phyloP scores from a whole-genome alignment of 78 protist species.

The Polysphondylium violaceum region DNA sequence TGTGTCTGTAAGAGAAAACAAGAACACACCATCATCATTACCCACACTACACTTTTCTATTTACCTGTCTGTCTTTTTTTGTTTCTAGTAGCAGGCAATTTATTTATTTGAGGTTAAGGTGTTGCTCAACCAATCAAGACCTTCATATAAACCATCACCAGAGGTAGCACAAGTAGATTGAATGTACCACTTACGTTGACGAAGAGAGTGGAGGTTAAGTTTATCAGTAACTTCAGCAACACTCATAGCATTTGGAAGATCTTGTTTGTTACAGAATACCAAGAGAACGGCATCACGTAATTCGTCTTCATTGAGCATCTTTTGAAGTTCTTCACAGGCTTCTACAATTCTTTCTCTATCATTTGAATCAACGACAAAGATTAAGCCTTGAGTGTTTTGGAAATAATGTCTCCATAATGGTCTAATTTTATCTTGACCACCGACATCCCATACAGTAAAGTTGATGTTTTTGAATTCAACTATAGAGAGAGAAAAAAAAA shows the following conservation, averaged over 20 bases:
- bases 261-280: conserved; percentile 94
- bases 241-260: conserved; percentile 97
- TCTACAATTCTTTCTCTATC: conserved; percentile 93
- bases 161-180: conserved; percentile 95
- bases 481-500: neutral
- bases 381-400: conserved; percentile 94
- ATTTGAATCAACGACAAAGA: conserved; percentile 97
- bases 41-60: too few relatives aligned
- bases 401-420: conserved; percentile 94
- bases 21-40: too few relatives aligned
- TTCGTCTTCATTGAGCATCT: conserved; percentile 83
- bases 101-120: too few relatives aligned
- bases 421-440: conserved; percentile 97
- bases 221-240: conserved; percentile 96
- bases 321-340: conserved; percentile 90
- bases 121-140: conserved; percentile 95
- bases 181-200: conserved; percentile 94
- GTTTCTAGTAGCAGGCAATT: too few relatives aligned
- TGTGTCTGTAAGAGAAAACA: too few relatives aligned
- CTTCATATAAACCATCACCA: conserved; percentile 97
- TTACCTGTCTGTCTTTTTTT: too few relatives aligned
- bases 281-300: conserved; percentile 89
- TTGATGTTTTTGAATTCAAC: conserved; percentile 94
- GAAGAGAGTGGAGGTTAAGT: conserved; percentile 94
- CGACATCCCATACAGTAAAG: conserved; percentile 97